These are phyloP conservation scores for Wickerhamomyces chaumierensis DNA, from an alignment of 805 yeast genomes.

Conservation along the genomic window DNA sequence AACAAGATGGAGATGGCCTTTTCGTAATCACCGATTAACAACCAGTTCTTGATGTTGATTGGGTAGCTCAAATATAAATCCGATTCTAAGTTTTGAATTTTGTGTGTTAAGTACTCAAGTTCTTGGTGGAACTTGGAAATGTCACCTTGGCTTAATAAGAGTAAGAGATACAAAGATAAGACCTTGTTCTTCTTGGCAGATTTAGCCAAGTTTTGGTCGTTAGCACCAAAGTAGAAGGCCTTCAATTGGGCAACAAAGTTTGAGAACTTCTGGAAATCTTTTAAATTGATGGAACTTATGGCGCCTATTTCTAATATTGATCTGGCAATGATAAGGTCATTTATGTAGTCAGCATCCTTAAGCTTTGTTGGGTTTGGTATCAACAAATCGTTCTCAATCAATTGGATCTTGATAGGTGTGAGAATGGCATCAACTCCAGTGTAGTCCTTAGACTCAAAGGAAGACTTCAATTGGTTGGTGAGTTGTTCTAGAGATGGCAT, in stretches of 20 bases:
- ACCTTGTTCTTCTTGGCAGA: slow-evolving; percentile 63
- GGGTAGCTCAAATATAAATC: slow-evolving; percentile 76
- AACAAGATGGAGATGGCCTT: slow-evolving; percentile 30
- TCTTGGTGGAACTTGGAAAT: slow-evolving; percentile 86
- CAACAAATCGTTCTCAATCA: slow-evolving; percentile 67
- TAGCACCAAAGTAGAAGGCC: slow-evolving; percentile 53
- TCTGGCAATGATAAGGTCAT: slow-evolving; percentile 69
- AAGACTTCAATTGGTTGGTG: slow-evolving; percentile 55
- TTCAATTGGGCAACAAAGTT: slow-evolving; percentile 57
- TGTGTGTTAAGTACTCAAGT: slow-evolving; percentile 56
- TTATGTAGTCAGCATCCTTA: slow-evolving; percentile 30
- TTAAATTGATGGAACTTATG: slow-evolving; percentile 55
- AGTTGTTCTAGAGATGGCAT: slow-evolving; percentile 51
- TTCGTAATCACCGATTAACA: slow-evolving; percentile 94
- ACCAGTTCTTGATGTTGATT: slow-evolving; percentile 79
- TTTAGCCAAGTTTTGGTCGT: slow-evolving; percentile 21
- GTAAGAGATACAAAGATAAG: slow-evolving; percentile 63
- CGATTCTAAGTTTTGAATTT: slow-evolving; percentile 35
- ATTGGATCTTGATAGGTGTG: slow-evolving; percentile 65
- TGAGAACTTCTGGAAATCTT: slow-evolving; percentile 55
- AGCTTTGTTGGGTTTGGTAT: slow-evolving; percentile 43
- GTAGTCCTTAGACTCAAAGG: slow-evolving; percentile 55
- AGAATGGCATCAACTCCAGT: slow-evolving; percentile 47
- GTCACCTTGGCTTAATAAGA: slow-evolving; percentile 71
- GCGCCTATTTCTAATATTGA: slow-evolving; percentile 86